A percentile compares a stretch with the other conserved stretches of the same genome.
These are phyloP conservation scores for Lichenothelia convexa DNA, from an alignment of 495 filamentous ascomycete genomes.

Conservation along the genomic window DNA sequence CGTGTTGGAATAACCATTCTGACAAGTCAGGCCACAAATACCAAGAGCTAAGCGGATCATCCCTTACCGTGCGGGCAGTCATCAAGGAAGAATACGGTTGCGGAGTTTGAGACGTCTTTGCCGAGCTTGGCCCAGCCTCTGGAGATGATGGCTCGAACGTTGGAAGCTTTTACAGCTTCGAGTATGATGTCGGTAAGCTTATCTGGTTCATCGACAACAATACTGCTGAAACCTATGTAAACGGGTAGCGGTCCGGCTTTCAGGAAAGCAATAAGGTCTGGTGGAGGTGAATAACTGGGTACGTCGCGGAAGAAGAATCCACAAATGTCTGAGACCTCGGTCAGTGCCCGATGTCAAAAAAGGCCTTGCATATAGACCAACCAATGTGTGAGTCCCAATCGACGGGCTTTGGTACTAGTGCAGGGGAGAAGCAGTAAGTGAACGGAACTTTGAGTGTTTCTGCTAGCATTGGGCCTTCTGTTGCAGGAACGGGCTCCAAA, in stretches of 20 bases:
- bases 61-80: constrained; percentile 26
- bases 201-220: constrained; percentile 24
- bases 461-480: constrained; percentile 47
- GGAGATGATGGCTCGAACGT: constrained; percentile 20
- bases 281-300: constrained; percentile 16
- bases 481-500: constrained; percentile 27
- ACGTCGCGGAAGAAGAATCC: constrained; percentile 22
- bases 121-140: constrained; percentile 25
- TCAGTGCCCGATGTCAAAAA: no score
- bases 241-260: constrained; percentile 17
- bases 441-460: constrained; percentile 50
- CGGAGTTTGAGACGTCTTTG: constrained; percentile 10
- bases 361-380: constrained; percentile 15
- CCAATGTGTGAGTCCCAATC: constrained; percentile 26
- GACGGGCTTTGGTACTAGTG: constrained; percentile 20
- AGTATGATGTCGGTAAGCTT: constrained; percentile 22
- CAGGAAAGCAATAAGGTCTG: constrained; percentile 19
- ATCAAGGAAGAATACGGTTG: constrained; percentile 22
- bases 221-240: constrained; percentile 23
- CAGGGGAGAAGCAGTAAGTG: constrained; percentile 45
- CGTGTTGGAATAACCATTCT: constrained; percentile 21
- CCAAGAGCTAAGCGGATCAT: no score
- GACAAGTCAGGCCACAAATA: no score
- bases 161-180: constrained; percentile 16
- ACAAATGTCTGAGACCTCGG: no score